These are phyloP conservation scores for Saccharomycopsis javanensis DNA, from an alignment of 805 yeast genomes.

Conservation along the genomic window DNA sequence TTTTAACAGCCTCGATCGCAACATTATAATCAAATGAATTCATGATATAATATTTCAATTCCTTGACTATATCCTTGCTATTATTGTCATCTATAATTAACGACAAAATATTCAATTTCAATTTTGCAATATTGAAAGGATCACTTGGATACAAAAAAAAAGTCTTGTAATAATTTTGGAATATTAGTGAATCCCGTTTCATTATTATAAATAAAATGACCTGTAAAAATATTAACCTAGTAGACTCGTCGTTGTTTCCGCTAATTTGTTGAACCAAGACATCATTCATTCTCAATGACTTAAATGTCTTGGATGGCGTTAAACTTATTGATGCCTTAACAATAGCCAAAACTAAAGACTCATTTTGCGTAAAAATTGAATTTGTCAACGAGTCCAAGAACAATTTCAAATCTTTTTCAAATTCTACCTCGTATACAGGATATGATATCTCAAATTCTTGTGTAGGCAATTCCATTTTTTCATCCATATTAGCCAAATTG, in stretches of 20 bases:
- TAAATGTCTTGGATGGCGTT: constrained; percentile 46
- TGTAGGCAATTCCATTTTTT: constrained; percentile 35
- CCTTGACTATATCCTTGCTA: constrained; percentile 43
- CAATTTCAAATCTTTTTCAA: constrained; percentile 48
- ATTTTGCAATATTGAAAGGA: constrained; percentile 30
- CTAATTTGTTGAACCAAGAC: constrained; percentile 37
- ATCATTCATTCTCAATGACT: constrained; percentile 38
- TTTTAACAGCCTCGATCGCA: constrained; percentile 43
- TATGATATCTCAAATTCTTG: constrained; percentile 28
- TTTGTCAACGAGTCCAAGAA: constrained; percentile 40
- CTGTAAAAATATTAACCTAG: constrained; percentile 10
- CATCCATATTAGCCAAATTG: constrained; percentile 25
- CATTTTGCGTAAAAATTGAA: constrained; percentile 43
- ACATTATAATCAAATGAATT: constrained; percentile 22
- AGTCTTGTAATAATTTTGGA: constrained; percentile 19
- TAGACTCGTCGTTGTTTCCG: constrained; percentile 21
- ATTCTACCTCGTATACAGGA: constrained; percentile 32
- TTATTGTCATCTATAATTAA: constrained; percentile 46
- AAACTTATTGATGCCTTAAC: constrained; percentile 47
- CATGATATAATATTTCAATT: constrained; percentile 50
- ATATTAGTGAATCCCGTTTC: constrained; percentile 16
- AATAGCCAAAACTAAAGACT: constrained; percentile 52
- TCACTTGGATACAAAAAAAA: constrained; percentile 56
- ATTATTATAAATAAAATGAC: constrained; percentile 11
- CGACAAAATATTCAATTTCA: constrained; percentile 55